phyloP scores from a whole-genome alignment of 352 stramenopile species.

The Synura sp. region DNA sequence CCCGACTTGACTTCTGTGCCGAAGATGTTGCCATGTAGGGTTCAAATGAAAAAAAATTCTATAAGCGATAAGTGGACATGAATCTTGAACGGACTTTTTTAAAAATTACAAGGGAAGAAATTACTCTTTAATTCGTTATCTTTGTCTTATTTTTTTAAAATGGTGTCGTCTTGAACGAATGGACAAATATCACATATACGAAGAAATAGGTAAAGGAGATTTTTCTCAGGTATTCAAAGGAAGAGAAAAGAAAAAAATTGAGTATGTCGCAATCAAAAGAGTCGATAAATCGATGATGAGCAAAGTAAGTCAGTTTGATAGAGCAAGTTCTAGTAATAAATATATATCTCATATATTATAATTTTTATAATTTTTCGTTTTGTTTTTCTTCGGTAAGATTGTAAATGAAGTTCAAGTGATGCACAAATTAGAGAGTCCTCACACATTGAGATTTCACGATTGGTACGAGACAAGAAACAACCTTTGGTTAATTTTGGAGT shows the following conservation, averaged over 20 bases:
- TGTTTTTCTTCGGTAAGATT: conserved; percentile 64
- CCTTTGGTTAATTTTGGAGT: conserved; percentile 90
- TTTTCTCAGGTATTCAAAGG: conserved; percentile 60
- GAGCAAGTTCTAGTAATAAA: too few species aligned
- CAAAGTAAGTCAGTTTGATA: too few species aligned
- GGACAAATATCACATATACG: conserved; percentile 91
- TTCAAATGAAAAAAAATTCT: too few species aligned
- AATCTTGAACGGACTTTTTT: too few species aligned
- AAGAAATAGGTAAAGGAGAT: conserved; percentile 77
- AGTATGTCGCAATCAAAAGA: conserved; percentile 87
- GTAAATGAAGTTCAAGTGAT: conserved; percentile 61
- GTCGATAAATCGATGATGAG: conserved; percentile 81
- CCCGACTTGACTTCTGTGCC: too few species aligned
- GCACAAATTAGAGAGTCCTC: conserved; percentile 69
- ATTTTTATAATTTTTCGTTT: background rate
- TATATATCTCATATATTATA: background rate
- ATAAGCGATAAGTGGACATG: too few species aligned
- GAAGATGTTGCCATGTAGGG: too few species aligned
- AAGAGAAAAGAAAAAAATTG: conserved; percentile 75
- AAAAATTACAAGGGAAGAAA: too few species aligned
- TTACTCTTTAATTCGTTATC: too few species aligned
- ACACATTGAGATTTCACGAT: conserved; percentile 84
- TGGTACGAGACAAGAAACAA: conserved; percentile 92
- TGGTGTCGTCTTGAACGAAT: too few species aligned
- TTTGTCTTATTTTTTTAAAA: too few species aligned